phyloP scores from a whole-genome alignment of 805 yeast species.

The Kodamaea jinghongensis region DNA sequence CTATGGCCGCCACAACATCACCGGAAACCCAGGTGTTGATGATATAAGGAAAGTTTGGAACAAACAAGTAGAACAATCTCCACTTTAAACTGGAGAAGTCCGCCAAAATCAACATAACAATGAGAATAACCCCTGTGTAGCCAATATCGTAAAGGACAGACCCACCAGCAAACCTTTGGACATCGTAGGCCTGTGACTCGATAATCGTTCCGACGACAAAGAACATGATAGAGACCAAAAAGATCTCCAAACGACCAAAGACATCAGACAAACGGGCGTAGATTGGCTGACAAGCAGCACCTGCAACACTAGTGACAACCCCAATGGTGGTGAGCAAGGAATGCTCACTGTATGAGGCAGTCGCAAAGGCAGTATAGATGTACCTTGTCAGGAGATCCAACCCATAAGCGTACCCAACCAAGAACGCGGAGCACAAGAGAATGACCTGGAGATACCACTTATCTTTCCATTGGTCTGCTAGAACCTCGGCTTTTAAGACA shows the following conservation, averaged over 20 bases:
- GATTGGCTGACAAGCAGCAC: constrained; percentile 30
- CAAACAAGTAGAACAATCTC: constrained; percentile 17
- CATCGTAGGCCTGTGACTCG: constrained; percentile 28
- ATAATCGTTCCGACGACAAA: constrained; percentile 29
- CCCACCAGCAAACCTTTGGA: constrained; percentile 28
- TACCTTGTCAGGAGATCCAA: constrained; percentile 24
- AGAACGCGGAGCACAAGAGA: constrained; percentile 18
- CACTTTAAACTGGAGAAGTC: constrained; percentile 18
- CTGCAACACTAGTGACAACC: constrained; percentile 27
- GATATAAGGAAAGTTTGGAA: constrained; percentile 17
- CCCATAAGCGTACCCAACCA: constrained; percentile 26
- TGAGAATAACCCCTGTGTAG: constrained; percentile 16
- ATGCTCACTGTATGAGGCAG: constrained; percentile 22
- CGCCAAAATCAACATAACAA: constrained; percentile 16
- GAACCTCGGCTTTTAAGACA: constrained; percentile 20
- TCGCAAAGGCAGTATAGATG: constrained; percentile 23
- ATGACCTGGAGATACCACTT: constrained; percentile 11
- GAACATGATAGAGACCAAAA: constrained; percentile 20
- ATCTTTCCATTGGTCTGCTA: constrained; percentile 18
- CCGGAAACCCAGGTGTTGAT: constrained; percentile 22
- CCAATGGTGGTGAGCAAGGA: constrained; percentile 25
- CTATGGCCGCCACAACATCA: constrained; percentile 15
- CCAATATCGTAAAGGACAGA: constrained; percentile 24
- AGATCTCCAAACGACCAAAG: constrained; percentile 28
- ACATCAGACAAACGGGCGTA: constrained; percentile 28